Evolutionary conservation across 1,284 basidiomycete species (phyloP), one percentile per base, ranked within the genome.

Genomic region (Leucoagaricus sp.): DNA sequence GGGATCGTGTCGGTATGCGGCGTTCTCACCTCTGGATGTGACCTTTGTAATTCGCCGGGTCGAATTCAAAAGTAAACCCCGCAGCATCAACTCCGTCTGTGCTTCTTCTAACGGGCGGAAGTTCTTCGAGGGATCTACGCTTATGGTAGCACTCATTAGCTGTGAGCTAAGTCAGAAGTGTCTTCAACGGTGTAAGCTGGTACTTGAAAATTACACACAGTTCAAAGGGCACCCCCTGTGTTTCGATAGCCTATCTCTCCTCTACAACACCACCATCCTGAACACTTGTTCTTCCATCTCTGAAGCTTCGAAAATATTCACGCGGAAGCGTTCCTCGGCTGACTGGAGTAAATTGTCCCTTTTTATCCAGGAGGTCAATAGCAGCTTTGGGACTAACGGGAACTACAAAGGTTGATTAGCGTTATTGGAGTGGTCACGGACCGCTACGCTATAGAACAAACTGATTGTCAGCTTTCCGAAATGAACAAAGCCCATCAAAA

Each of bases 261-360:
- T 6, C 54, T 50, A n/a, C n/a, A n/a, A n/a, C n/a, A n/a, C n/a
- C n/a, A n/a, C n/a, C n/a, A n/a, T n/a, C n/a, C n/a, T n/a, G n/a
- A n/a, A n/a, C n/a, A n/a, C n/a, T n/a, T n/a, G n/a, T n/a, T n/a
- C n/a, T n/a, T 28, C 4, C 10, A n/a, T n/a, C n/a, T n/a, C n/a
- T n/a, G n/a, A n/a, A n/a, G n/a, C n/a, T n/a, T n/a, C n/a, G n/a
- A n/a, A n/a, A n/a, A n/a, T n/a, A 66, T 67, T 17, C 62, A 62
- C 29, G 65, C 68, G 25, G 72, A 63, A 29, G 73, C 67, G 31
- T 64, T 67, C n/a, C 69, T 60, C 1, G 75, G 74, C 17, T 74
- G 63, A 34, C 70, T 72, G 2, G 73, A 75, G 56, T 75, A 75
- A 8, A 73, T 73, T 66, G 66, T 2, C 70, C 67, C 15, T 66